Evolutionary conservation across 2,329 filamentous ascomycete genomes (phyloP), one percentile per base, ranked within the genome.

Genomic region (Fusarium devonianum): DNA sequence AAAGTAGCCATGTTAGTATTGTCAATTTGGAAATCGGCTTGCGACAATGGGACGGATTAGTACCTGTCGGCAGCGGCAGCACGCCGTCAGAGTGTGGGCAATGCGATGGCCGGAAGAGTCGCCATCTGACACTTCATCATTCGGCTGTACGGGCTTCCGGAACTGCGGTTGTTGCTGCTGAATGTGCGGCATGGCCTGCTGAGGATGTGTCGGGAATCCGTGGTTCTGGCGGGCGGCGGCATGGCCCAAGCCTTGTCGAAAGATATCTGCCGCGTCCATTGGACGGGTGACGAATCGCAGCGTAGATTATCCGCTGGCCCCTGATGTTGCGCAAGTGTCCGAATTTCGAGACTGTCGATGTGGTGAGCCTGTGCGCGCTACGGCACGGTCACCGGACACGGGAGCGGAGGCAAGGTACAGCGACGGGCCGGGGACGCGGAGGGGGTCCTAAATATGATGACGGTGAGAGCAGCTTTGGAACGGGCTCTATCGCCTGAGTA

Each of bases 1-100:
- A 43, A 19, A 41, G 14, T 36, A 44, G 44, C 34, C 13, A 32
- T 36, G 25, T 56, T 44, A 66, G 59, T 44, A 54, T 44, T 45
- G 40, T 23, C 19, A 34, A 23, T 19, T 29, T 36, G 32, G 22
- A 32, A 29, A 26, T 34, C 22, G 36, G 42, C 18, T 55, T 41
- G 28, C 35, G 46, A 37, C 42, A 33, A 18, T 13, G 23, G 14
- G 44, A n/a, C 16, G 38, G 53, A 19, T 30, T 71, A 79, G 69
- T 75, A 90, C 89, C 79, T 89, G 87, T 69, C 89, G 83, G 72
- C 89, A 93, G 55, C 89, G 84, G 67, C 87, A 90, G 67, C 89
- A 92, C 16, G 89, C 89, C 38, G 89, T 91, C 65, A 93, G 72
- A 5, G 89, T 92, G 68, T 92, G 88, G 21, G 88, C 88, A 60